These are phyloP conservation scores for Wickerhamiella qilinensis DNA, from an alignment of 805 yeast genomes.

Conservation along the genomic window DNA sequence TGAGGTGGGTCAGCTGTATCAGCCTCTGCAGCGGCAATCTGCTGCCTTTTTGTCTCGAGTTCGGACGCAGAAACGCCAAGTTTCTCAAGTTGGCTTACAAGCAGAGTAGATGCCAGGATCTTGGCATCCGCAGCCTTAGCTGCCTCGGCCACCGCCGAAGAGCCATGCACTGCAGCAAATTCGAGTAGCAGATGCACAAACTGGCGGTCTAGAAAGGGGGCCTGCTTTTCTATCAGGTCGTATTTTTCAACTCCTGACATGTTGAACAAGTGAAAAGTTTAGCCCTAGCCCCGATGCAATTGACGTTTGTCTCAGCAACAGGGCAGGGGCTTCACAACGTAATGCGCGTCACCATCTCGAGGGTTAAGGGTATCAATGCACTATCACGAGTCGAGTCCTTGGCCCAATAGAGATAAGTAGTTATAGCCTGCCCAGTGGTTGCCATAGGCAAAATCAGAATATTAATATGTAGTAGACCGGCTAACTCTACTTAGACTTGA, in stretches of 20 bases:
- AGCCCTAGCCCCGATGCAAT: not conserved
- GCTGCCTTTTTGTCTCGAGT: not conserved
- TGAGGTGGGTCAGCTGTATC: not conserved
- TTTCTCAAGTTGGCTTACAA: constrained; percentile 1
- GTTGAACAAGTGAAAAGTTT: not conserved
- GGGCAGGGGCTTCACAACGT: too few species aligned
- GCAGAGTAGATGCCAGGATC: constrained; percentile 5
- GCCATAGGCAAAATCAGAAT: too few species aligned
- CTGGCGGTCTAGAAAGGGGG: constrained; percentile 48
- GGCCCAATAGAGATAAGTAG: too few species aligned
- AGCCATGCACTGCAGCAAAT: constrained; percentile 26
- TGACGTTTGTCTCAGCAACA: too few species aligned
- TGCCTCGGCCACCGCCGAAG: constrained; percentile 7
- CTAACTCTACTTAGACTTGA: too few species aligned
- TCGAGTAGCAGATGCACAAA: constrained; percentile 38
- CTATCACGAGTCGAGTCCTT: too few species aligned
- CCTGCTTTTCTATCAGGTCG: constrained; percentile 38
- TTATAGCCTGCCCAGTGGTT: too few species aligned
- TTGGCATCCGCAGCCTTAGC: not conserved
- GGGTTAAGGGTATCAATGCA: too few species aligned
- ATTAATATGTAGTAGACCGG: too few species aligned
- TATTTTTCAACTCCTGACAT: constrained; percentile 17
- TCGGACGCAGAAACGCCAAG: constrained; percentile 10
- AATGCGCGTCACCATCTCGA: too few species aligned
- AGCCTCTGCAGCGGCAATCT: not conserved